These are phyloP conservation scores for Huntiella savannae DNA, from an alignment of 2,329 filamentous ascomycete genomes.

Conservation along the genomic window DNA sequence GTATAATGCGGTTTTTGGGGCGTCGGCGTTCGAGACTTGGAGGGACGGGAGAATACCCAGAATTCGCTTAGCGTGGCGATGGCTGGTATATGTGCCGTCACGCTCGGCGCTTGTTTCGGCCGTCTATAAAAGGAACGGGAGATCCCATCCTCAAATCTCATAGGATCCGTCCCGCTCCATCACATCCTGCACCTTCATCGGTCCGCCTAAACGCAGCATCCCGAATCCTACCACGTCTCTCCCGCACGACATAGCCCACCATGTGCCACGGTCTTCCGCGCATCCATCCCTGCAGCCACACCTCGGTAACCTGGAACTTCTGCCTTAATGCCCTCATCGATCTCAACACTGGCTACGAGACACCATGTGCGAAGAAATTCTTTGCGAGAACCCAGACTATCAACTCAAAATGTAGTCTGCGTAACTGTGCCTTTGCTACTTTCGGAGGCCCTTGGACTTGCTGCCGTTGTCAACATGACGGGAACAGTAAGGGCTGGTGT, in stretches of 20 bases:
- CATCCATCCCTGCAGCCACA: slow-evolving; percentile 32
- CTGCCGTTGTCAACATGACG: slow-evolving; percentile 30
- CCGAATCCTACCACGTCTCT: no score
- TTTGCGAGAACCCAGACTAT: slow-evolving; percentile 28
- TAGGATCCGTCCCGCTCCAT: no score
- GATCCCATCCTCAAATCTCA: no score
- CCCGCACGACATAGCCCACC: slow-evolving; percentile 11
- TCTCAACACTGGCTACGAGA: slow-evolving; percentile 29
- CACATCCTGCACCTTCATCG: no score
- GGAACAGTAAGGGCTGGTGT: slow-evolving; percentile 36
- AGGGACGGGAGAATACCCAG: no score
- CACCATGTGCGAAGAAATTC: slow-evolving; percentile 28
- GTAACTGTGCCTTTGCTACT: slow-evolving; percentile 31
- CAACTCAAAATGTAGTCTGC: slow-evolving; percentile 27
- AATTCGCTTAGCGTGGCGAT: no score
- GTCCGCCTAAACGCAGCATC: no score
- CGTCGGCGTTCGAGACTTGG: no score
- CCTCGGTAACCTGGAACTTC: slow-evolving; percentile 36
- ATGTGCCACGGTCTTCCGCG: slow-evolving; percentile 39
- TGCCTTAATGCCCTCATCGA: slow-evolving; percentile 29
- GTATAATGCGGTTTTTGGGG: no score
- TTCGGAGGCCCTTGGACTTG: slow-evolving; percentile 34
- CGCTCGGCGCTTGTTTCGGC: no score
- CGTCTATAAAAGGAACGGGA: no score
- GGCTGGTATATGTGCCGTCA: no score